These are phyloP conservation scores for Penicillium desertorum DNA, from an alignment of 495 filamentous ascomycete species.

Conservation along the genomic window DNA sequence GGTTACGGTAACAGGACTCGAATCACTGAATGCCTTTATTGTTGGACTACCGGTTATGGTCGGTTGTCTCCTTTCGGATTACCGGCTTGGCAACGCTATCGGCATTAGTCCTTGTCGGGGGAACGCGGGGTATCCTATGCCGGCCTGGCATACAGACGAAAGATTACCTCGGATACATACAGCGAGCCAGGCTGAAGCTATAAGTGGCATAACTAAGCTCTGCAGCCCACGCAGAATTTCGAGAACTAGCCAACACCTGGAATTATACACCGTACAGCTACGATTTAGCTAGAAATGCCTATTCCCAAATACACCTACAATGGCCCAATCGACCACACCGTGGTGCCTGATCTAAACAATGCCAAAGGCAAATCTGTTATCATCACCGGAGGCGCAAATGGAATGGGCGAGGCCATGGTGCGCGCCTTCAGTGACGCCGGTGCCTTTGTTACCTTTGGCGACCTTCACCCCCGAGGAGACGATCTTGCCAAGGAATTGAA, in stretches of 20 bases:
- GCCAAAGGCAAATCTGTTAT: neutral
- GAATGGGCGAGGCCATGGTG: constrained; percentile 8
- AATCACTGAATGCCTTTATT: neutral
- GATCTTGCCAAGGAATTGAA: neutral
- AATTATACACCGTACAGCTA: neutral
- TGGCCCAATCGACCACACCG: neutral
- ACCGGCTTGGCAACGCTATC: neutral
- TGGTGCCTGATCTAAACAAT: neutral
- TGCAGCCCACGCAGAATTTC: neutral
- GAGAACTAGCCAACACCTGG: neutral
- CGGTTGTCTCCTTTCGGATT: neutral
- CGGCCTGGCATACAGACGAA: neutral
- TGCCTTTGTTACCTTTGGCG: neutral
- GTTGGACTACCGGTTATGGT: neutral
- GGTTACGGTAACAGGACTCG: neutral
- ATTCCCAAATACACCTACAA: neutral
- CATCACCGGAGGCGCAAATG: neutral
- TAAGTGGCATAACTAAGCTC: neutral
- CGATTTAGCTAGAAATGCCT: neutral
- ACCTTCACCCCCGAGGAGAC: neutral
- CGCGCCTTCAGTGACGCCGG: neutral
- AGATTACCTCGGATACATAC: neutral
- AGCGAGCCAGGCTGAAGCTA: neutral
- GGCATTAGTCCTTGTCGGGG: neutral
- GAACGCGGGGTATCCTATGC: neutral